These are phyloP conservation scores for Cutaneotrichosporon spelunceum DNA, from an alignment of 1,284 basidiomycete genomes.

Conservation along the genomic window DNA sequence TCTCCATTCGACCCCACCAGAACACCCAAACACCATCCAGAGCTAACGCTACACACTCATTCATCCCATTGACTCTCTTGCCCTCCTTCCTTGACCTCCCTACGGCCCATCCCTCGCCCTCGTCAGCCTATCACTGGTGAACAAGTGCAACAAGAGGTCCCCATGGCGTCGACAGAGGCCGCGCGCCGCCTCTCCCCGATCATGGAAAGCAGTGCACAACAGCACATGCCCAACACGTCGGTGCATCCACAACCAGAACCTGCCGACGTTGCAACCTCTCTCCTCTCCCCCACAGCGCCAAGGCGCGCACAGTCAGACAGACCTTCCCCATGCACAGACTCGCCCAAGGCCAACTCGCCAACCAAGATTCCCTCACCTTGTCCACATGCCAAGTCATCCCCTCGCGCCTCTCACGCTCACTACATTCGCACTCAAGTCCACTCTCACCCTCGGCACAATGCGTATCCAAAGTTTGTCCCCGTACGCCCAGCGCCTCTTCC, in stretches of 20 bases:
- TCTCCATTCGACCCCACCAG: no score
- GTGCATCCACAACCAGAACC: background rate
- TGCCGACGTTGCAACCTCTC: background rate
- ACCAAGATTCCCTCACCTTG: background rate
- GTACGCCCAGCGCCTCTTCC: background rate
- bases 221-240: background rate
- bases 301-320: background rate
- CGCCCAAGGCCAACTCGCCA: background rate
- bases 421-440: background rate
- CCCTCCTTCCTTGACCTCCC: background rate
- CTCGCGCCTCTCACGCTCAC: background rate
- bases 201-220: slow-evolving; percentile 33
- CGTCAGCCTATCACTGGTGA: background rate
- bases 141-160: background rate
- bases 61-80: no score
- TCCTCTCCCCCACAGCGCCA: background rate
- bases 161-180: slow-evolving; percentile 7
- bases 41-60: no score
- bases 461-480: background rate
- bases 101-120: background rate
- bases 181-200: slow-evolving; percentile 34
- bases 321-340: background rate
- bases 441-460: background rate
- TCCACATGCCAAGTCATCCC: background rate
- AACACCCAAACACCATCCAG: no score